A percentile compares a stretch with the other conserved stretches of the same genome.
phyloP scores from a whole-genome alignment of 2,329 filamentous ascomycete genomes.

The Grosmannia serpens region DNA sequence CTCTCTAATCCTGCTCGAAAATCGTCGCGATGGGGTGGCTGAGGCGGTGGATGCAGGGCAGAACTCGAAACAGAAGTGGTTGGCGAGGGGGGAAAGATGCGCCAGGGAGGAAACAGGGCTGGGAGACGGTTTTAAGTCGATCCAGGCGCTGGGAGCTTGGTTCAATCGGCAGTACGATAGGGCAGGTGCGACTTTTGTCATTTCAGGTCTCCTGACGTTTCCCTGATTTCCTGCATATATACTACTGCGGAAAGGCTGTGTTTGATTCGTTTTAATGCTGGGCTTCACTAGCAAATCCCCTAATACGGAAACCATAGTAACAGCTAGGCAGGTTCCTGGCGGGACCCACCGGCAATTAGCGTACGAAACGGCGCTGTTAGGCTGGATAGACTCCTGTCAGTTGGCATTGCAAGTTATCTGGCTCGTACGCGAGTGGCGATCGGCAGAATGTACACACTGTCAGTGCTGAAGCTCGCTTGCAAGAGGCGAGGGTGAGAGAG shows the following conservation, averaged over 20 bases:
- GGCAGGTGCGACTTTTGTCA: neutral
- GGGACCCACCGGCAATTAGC: neutral
- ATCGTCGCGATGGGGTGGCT: neutral
- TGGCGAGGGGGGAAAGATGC: neutral
- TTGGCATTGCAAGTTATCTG: neutral
- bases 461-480: neutral
- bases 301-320: constrained; percentile 11
- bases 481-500: neutral
- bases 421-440: neutral
- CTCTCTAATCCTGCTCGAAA: no score
- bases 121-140: neutral
- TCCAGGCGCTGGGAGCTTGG: neutral
- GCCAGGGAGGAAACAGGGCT: neutral
- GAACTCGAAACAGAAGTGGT: neutral
- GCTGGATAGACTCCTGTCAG: neutral
- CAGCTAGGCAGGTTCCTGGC: neutral
- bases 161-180: neutral
- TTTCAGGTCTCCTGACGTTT: neutral
- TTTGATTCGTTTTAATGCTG: constrained; percentile 5
- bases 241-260: neutral
- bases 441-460: neutral
- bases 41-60: neutral
- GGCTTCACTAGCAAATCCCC: neutral
- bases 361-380: neutral
- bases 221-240: neutral